These are phyloP conservation scores for Blastocystis sp. DNA, from an alignment of 352 stramenopile genomes.

Conservation along the genomic window DNA sequence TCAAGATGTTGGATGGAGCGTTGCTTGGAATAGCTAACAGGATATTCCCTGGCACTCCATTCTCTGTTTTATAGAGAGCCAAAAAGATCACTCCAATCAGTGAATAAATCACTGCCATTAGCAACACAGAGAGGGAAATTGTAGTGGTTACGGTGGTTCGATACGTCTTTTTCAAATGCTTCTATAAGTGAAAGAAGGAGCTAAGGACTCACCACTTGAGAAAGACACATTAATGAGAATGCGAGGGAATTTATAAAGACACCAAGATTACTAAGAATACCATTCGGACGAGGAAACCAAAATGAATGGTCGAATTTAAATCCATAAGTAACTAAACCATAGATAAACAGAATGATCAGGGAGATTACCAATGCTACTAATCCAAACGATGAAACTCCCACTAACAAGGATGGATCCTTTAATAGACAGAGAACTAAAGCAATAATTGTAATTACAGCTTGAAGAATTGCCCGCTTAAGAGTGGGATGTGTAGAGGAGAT, in stretches of 20 bases:
- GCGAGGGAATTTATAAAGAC: slow-evolving; percentile 52
- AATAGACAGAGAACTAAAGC: slow-evolving; percentile 1
- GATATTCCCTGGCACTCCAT: slow-evolving; percentile 24
- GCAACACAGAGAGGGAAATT: not conserved
- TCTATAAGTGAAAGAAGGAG: not conserved
- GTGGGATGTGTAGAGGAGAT: not conserved
- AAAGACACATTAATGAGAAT: slow-evolving; percentile 29
- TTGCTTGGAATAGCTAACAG: not conserved
- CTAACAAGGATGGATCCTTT: slow-evolving; percentile 31
- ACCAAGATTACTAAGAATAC: slow-evolving; percentile 22
- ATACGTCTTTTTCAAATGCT: slow-evolving; percentile 20
- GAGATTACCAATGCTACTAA: slow-evolving; percentile 31
- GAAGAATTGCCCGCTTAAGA: not conserved
- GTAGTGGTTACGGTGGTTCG: not conserved
- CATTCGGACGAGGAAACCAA: not conserved
- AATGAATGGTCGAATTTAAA: slow-evolving; percentile 26
- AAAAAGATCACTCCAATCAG: slow-evolving; percentile 48
- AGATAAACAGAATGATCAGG: slow-evolving; percentile 43
- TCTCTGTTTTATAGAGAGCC: slow-evolving; percentile 11
- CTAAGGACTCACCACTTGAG: not conserved
- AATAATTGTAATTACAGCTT: slow-evolving; percentile 11
- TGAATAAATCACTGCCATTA: slow-evolving; percentile 46
- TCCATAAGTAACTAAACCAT: not conserved
- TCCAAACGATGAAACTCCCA: slow-evolving; percentile 43
- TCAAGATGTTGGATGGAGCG: slow-evolving; percentile 10